Evolutionary conservation across 1,139 yeast genomes (phyloP).

Genomic region (Wickerhamomyces sp.): DNA sequence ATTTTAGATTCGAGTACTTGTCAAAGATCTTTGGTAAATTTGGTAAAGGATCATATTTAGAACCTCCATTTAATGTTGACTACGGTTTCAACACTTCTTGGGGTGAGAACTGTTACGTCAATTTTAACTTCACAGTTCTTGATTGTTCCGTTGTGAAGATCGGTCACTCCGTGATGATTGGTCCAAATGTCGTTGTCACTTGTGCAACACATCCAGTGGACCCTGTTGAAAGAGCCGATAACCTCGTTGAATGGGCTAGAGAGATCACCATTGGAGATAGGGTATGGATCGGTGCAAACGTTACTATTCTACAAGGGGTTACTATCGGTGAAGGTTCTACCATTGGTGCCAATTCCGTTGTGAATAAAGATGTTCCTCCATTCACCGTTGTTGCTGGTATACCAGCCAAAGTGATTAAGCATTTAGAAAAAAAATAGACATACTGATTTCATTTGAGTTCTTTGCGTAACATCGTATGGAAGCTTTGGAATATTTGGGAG

Average conservation of each 20-base stretch:
- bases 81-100: constrained; percentile 50
- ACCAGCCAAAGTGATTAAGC: constrained; percentile 49
- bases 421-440: neutral
- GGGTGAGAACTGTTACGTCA: constrained; percentile 48
- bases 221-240: constrained; percentile 36
- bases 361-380: constrained; percentile 48
- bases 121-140: constrained; percentile 51
- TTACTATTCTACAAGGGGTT: constrained; percentile 57
- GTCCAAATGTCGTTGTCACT: constrained; percentile 56
- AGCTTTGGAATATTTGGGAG: constrained; percentile 17
- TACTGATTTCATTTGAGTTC: neutral
- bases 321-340: constrained; percentile 59
- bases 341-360: constrained; percentile 66
- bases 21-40: constrained; percentile 41
- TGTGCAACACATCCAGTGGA: constrained; percentile 65
- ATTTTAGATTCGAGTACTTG: constrained; percentile 35
- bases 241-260: constrained; percentile 45
- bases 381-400: constrained; percentile 52
- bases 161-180: constrained; percentile 56
- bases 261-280: constrained; percentile 57
- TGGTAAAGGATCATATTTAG: constrained; percentile 37
- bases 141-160: constrained; percentile 59
- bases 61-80: constrained; percentile 52
- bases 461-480: constrained; percentile 12
- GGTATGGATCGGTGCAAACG: constrained; percentile 63